Evolutionary conservation across 164 flowering plant species (phyloP).

Genomic region (Tetracentron sinense): DNA sequence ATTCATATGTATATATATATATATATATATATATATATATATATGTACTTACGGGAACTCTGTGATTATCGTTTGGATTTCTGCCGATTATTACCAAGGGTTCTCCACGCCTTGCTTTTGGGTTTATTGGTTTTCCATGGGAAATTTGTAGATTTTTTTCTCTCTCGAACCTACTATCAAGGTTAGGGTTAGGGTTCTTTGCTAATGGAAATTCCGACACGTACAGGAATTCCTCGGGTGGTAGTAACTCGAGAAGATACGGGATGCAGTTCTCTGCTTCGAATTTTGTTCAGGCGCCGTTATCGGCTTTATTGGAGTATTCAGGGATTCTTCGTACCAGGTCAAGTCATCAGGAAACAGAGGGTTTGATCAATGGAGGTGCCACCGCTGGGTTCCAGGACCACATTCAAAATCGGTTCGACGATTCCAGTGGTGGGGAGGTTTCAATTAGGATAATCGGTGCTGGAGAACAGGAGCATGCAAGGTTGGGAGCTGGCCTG

Average conservation of each 20-base stretch:
- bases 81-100: neutral
- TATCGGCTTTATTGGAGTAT: constrained; percentile 81
- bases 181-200: constrained; percentile 43
- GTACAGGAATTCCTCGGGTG: constrained; percentile 37
- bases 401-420: neutral
- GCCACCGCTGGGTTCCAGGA: neutral
- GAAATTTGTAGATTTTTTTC: neutral
- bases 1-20: too few species aligned
- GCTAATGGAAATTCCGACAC: constrained; percentile 44
- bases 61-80: neutral
- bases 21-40: too few species aligned
- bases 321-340: constrained; percentile 69
- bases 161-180: neutral
- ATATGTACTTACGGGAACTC: neutral
- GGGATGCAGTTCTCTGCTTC: constrained; percentile 64
- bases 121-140: neutral
- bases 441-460: constrained; percentile 71
- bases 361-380: constrained; percentile 32
- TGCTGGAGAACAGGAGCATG: constrained; percentile 41
- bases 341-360: constrained; percentile 46
- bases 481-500: constrained; percentile 14
- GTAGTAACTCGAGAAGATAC: constrained; percentile 39
- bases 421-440: constrained; percentile 43
- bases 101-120: neutral
- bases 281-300: constrained; percentile 69